Conservation (phyloP, 2,329 filamentous ascomycete genomes). For the Nigrograna mackinnonii region DNA sequence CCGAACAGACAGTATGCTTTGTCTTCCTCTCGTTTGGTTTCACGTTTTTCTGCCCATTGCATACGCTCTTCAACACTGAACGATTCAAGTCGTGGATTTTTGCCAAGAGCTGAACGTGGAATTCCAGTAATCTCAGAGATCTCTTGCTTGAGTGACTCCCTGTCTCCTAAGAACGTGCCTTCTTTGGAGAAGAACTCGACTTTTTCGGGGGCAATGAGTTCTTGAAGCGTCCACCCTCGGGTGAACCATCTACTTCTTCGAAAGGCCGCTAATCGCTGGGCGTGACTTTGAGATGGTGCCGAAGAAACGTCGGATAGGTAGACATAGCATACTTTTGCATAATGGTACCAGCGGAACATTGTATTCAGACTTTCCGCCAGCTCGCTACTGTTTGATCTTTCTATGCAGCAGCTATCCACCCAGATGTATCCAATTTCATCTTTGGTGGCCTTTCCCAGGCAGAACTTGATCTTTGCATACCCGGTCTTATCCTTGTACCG, state of each 20-base stretch:
- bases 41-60: constrained; percentile 22
- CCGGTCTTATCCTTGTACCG: neutral
- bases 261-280: constrained; percentile 1
- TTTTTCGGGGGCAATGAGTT: constrained; percentile 12
- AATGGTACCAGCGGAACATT: constrained; percentile 10
- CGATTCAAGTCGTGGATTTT: neutral
- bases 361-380: neutral
- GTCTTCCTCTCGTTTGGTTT: constrained; percentile 21
- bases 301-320: constrained; percentile 8
- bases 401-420: neutral
- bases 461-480: neutral
- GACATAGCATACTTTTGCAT: constrained; percentile 5
- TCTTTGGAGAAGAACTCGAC: constrained; percentile 17
- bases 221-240: constrained; percentile 4
- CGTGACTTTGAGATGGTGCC: neutral
- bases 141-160: constrained; percentile 2
- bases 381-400: neutral
- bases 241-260: constrained; percentile 11
- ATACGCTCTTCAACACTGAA: constrained; percentile 18
- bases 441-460: neutral
- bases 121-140: constrained; percentile 15
- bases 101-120: neutral
- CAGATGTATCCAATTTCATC: neutral
- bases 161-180: constrained; percentile 10
- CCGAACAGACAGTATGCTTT: constrained; percentile 12